phyloP scores from a whole-genome alignment of 2,329 filamentous ascomycete species.

The Verticillium zaregamsianum region DNA sequence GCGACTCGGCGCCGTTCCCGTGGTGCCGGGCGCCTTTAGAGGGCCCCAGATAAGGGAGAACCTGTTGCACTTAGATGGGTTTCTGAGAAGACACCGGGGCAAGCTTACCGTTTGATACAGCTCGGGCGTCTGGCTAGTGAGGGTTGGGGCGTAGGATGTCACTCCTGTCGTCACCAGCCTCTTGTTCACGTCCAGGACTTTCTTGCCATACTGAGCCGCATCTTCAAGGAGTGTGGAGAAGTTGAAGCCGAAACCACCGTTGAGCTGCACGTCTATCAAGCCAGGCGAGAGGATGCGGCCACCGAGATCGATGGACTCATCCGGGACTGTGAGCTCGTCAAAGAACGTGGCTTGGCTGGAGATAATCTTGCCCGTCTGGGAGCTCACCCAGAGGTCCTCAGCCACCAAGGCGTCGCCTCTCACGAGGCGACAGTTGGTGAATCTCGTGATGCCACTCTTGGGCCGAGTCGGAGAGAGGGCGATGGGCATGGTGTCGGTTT shows the following conservation, averaged over 20 bases:
- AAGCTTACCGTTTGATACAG: conserved; percentile 68
- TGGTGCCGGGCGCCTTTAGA: conserved; percentile 58
- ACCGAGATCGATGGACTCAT: conserved; percentile 71
- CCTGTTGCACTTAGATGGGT: conserved; percentile 27
- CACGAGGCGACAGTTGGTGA: conserved; percentile 82
- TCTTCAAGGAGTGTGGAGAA: conserved; percentile 75
- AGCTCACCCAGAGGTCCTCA: conserved; percentile 87
- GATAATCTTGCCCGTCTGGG: conserved; percentile 75
- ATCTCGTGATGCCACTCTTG: conserved; percentile 67
- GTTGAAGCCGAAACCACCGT: conserved; percentile 90
- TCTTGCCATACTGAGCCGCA: conserved; percentile 65
- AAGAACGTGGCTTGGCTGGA: conserved; percentile 66
- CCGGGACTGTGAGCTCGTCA: conserved; percentile 63
- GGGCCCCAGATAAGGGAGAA: conserved; percentile 73
- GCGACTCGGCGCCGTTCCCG: conserved; percentile 72
- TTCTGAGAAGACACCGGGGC: background rate
- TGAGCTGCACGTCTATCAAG: conserved; percentile 87
- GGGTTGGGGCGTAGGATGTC: conserved; percentile 81
- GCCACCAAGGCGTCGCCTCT: conserved; percentile 63
- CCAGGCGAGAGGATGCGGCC: conserved; percentile 83
- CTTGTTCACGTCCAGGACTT: conserved; percentile 67
- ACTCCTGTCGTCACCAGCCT: conserved; percentile 74
- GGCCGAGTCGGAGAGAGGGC: conserved; percentile 31
- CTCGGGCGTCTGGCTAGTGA: conserved; percentile 75
- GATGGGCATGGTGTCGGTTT: conserved; percentile 38